Evolutionary conservation across 441 rosid species (phyloP).

Genomic region (Biscutella laevigata): DNA sequence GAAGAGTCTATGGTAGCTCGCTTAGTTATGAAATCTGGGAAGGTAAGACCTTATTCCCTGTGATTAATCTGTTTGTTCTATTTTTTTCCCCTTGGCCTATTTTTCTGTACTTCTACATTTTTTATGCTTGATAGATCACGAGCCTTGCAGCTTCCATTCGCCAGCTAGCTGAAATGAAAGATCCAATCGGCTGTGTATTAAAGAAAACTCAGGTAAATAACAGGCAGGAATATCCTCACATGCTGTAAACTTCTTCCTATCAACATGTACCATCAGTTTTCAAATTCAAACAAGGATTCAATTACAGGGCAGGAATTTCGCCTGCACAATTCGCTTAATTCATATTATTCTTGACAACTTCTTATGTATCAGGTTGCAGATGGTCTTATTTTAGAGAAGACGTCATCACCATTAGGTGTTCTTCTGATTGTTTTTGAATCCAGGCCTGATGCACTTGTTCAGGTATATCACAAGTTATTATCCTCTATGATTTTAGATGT

Average conservation of each 20-base stretch:
- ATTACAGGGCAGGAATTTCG: background rate
- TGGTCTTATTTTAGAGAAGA: conserved; percentile 84
- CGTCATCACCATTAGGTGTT: conserved; percentile 92
- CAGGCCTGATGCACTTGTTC: conserved; percentile 93
- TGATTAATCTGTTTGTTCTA: background rate
- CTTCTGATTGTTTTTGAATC: conserved; percentile 94
- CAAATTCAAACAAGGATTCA: background rate
- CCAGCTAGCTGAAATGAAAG: conserved; percentile 89
- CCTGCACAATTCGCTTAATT: background rate
- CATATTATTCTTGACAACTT: background rate
- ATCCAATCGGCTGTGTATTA: conserved; percentile 74
- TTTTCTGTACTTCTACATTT: background rate
- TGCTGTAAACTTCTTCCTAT: too few species aligned
- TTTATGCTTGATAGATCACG: conserved; percentile 46
- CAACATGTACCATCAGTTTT: background rate
- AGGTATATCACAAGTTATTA: conserved; percentile 39
- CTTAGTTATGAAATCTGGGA: conserved; percentile 77
- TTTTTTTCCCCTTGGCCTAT: background rate
- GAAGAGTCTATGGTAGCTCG: conserved; percentile 76
- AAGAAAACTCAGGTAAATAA: conserved; percentile 94
- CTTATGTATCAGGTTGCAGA: conserved; percentile 60
- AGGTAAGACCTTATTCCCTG: conserved; percentile 39
- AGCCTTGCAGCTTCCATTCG: conserved; percentile 78
- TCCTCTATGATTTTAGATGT: background rate
- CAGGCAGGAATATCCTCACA: too few species aligned